Evolutionary conservation across 371 early-diverging fungal genomes (phyloP).

Genomic region (Mortierella sp.): DNA sequence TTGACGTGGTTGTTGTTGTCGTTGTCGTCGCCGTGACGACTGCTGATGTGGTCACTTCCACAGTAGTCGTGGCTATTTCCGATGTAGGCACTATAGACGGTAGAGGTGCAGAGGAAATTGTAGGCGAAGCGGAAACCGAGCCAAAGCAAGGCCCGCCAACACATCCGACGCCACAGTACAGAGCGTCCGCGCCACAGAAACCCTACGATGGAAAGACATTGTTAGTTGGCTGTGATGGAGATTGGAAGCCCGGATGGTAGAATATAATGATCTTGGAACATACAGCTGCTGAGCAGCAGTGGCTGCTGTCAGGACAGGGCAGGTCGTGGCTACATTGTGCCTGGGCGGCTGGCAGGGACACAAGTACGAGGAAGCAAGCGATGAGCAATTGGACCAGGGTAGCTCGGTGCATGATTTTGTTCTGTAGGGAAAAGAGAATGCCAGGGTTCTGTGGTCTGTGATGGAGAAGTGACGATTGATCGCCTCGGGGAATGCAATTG

Average conservation of each 20-base stretch:
- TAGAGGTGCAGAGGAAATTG: not conserved
- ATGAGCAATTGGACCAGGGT: slow-evolving; percentile 18
- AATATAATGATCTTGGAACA: too few relatives aligned
- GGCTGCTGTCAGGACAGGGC: not conserved
- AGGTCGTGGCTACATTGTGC: slow-evolving; percentile 19
- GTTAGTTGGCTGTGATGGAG: not conserved
- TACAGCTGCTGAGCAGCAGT: slow-evolving; percentile 34
- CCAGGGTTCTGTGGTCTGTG: too few relatives aligned
- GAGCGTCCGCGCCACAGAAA: slow-evolving; percentile 16
- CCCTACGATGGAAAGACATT: slow-evolving; percentile 13
- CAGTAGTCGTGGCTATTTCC: not conserved
- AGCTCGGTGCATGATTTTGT: slow-evolving; percentile 26
- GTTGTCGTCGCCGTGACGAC: not conserved
- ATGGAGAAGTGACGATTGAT: too few relatives aligned
- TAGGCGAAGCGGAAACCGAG: not conserved
- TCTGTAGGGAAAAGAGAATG: too few relatives aligned
- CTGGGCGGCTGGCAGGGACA: slow-evolving; percentile 33
- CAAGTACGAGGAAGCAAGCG: slow-evolving; percentile 18
- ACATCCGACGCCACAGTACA: slow-evolving; percentile 41
- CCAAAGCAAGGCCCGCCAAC: slow-evolving; percentile 15
- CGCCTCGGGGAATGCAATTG: too few relatives aligned
- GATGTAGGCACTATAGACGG: not conserved
- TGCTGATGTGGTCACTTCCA: not conserved
- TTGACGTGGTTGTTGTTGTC: not conserved
- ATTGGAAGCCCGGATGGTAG: not conserved